Base-by-base conservation (phyloP, 805 yeast genomes). In the Wickerhamomyces silvicola region DNA sequence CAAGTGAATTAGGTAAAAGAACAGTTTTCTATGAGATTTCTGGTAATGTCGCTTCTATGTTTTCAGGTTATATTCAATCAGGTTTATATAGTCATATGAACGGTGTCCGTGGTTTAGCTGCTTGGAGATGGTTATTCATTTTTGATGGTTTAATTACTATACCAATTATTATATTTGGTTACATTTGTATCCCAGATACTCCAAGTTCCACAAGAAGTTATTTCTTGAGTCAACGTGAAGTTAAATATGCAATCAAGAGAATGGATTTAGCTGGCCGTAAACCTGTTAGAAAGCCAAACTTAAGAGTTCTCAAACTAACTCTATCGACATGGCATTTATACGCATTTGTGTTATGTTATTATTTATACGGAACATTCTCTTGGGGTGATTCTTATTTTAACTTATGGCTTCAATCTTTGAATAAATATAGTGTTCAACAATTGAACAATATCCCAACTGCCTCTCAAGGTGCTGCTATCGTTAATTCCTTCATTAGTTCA, bases 1-100 rank as follows among this genome's bases (percentile, higher is more conserved):
- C 66, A 15, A 54, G 50, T 21, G 75, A 70, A 47, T 48, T 68
- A 19, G 49, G 62, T 14, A 59, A 71, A 41, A 54, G 75, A 42
- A 65, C 66, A 10, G 68, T 63, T 14, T 50, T 63, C 25, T 67
- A 61, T 48, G 62, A 60, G 30, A 48, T 60, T 18, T 65, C 72
- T 20, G 73, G 68, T 33, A 64, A 59, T 31, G 46, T 70, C 25
- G 75, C 73, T 11, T 47, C 61, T 12, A 63, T 71, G 42, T 62
- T 71, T n/a, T 62, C 71, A 0, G 73, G 74, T 22, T 63, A 64
- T 35, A 57, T 72, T 27, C 73, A 73, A 32, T 67, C 75, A 6
- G 67, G 71, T 10, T 56, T 70, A 17, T 60, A 58, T 22, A 45
- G 57, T 22, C 34, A 46, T 17, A 47, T 72, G 44, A 46, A 55